These are phyloP conservation scores for Gossypium aridum DNA, from an alignment of 441 rosid species.

Conservation along the genomic window DNA sequence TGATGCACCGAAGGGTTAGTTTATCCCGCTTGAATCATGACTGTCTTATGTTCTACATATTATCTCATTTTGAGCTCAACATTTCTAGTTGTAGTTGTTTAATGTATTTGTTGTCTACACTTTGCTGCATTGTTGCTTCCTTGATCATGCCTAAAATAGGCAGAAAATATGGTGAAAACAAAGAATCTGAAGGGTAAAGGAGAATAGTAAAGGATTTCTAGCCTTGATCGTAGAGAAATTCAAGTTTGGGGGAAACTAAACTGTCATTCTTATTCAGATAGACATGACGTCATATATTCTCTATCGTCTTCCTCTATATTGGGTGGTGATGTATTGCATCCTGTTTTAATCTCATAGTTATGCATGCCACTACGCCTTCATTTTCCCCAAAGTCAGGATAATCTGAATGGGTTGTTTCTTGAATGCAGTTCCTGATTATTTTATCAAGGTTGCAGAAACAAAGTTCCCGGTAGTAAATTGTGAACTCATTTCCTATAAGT, in stretches of 20 bases:
- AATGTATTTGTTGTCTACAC: neutral
- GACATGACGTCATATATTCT: neutral
- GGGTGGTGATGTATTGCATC: neutral
- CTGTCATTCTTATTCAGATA: neutral
- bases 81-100: neutral
- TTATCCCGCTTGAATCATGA: constrained; percentile 14
- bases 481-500: constrained; percentile 4
- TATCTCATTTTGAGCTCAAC: neutral
- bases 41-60: neutral
- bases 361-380: neutral
- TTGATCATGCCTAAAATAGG: neutral
- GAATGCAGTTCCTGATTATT: constrained; percentile 70
- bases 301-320: neutral
- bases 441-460: constrained; percentile 66
- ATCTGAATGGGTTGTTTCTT: constrained; percentile 24
- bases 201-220: neutral
- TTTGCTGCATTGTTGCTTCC: neutral
- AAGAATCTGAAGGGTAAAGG: neutral
- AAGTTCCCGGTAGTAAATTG: constrained; percentile 55
- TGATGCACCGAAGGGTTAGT: constrained; percentile 75
- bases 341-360: neutral
- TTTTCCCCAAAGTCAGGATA: constrained; percentile 1
- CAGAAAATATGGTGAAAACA: neutral
- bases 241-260: neutral
- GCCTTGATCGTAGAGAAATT: neutral